Conservation (phyloP, 1,284 basidiomycete species). For the Inonotus hispidus region DNA sequence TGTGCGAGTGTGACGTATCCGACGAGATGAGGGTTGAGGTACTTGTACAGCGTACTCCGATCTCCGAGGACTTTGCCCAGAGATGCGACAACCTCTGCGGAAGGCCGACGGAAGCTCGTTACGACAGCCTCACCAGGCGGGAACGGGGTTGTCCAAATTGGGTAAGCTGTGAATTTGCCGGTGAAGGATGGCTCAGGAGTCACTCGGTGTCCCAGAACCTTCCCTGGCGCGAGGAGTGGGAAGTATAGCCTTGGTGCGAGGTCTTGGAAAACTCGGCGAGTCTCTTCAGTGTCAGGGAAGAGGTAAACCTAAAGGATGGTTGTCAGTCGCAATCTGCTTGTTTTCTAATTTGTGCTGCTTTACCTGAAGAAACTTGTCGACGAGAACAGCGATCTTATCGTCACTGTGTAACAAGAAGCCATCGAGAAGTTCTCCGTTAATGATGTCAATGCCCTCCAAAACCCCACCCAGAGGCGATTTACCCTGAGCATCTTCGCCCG, state of each 20-base stretch:
- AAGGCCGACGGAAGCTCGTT: constrained; percentile 20
- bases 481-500: constrained; percentile 51
- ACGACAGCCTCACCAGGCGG: constrained; percentile 47
- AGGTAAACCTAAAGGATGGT: constrained; percentile 42
- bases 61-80: constrained; percentile 83
- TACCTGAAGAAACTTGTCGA: constrained; percentile 68
- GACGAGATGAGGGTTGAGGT: constrained; percentile 80
- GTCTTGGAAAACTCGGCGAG: constrained; percentile 37
- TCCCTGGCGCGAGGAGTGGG: constrained; percentile 41
- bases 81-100: constrained; percentile 54
- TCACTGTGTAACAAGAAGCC: constrained; percentile 46
- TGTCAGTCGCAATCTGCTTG: background rate
- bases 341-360: constrained; percentile 12
- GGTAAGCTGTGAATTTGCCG: constrained; percentile 45
- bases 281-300: constrained; percentile 53
- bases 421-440: constrained; percentile 53
- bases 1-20: constrained; percentile 55
- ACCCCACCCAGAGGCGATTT: constrained; percentile 28
- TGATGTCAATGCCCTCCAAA: constrained; percentile 54
- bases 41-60: constrained; percentile 90
- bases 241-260: constrained; percentile 46
- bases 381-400: constrained; percentile 47
- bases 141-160: constrained; percentile 64
- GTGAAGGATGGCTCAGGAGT: constrained; percentile 38
- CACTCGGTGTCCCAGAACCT: constrained; percentile 52